Conservation (phyloP, 2,329 filamentous ascomycete genomes). For the Colletotrichum sp. region DNA sequence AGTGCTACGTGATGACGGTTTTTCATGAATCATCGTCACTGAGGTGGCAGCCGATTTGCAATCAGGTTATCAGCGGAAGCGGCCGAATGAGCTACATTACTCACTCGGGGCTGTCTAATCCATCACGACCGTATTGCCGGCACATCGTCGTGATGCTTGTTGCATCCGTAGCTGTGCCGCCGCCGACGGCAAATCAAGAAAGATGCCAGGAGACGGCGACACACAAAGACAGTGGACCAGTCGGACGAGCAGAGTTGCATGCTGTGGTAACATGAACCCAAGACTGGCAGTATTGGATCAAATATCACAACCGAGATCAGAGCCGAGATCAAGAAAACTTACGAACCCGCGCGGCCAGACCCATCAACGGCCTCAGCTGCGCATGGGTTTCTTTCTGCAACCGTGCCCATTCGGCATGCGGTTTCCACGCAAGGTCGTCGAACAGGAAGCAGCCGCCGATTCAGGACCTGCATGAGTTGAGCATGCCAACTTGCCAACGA, state of each 20-base stretch:
- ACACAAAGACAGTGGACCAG: neutral
- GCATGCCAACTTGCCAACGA: neutral
- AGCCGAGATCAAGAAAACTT: neutral
- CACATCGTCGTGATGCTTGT: neutral
- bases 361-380: neutral
- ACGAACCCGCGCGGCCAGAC: neutral
- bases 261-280: neutral
- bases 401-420: neutral
- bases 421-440: neutral
- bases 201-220: neutral
- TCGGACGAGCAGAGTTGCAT: neutral
- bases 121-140: neutral
- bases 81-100: neutral
- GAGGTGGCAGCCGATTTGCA: neutral
- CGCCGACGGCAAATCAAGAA: neutral
- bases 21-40: neutral
- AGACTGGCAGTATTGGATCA: neutral
- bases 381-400: neutral
- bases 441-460: neutral
- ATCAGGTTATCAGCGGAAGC: neutral
- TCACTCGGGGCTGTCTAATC: neutral
- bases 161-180: neutral
- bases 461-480: neutral
- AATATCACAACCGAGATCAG: neutral
- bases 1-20: neutral